A percentile compares a stretch with the other conserved stretches of the same genome.
Conservation (phyloP, 345 rosid species). For the Sisymbrium irio region DNA sequence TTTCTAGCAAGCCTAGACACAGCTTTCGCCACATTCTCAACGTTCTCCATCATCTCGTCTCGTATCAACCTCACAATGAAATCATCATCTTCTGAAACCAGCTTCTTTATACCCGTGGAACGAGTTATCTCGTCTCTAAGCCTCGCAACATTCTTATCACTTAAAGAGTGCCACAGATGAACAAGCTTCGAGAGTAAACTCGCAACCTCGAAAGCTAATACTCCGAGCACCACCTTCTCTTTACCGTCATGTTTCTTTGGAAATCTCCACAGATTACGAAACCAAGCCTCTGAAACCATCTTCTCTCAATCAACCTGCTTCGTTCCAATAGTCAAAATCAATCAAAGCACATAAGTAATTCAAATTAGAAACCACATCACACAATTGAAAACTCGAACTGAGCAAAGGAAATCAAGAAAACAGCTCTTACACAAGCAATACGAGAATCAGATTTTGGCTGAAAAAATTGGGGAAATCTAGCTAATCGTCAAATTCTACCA, state of each 20-base stretch:
- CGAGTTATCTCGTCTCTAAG: slow-evolving; percentile 67
- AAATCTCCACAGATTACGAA: slow-evolving; percentile 71
- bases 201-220: slow-evolving; percentile 84
- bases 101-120: slow-evolving; percentile 71
- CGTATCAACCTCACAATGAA: slow-evolving; percentile 56
- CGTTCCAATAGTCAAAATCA: background rate
- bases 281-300: slow-evolving; percentile 93
- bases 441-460: background rate
- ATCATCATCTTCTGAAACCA: slow-evolving; percentile 82
- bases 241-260: slow-evolving; percentile 57
- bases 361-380: background rate
- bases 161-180: slow-evolving; percentile 85
- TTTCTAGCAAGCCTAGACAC: slow-evolving; percentile 70
- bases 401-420: background rate
- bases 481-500: slow-evolving; percentile 3
- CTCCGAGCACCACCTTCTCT: slow-evolving; percentile 65
- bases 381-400: slow-evolving; percentile 1
- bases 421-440: background rate
- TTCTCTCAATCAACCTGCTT: slow-evolving; percentile 25
- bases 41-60: slow-evolving; percentile 65
- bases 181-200: slow-evolving; percentile 83
- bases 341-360: background rate
- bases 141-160: slow-evolving; percentile 73
- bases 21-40: slow-evolving; percentile 59
- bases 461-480: slow-evolving; percentile 17